Evolutionary conservation across 345 rosid species (phyloP), one percentile per base, ranked within the genome.

Genomic region (Raphanus sativus): DNA sequence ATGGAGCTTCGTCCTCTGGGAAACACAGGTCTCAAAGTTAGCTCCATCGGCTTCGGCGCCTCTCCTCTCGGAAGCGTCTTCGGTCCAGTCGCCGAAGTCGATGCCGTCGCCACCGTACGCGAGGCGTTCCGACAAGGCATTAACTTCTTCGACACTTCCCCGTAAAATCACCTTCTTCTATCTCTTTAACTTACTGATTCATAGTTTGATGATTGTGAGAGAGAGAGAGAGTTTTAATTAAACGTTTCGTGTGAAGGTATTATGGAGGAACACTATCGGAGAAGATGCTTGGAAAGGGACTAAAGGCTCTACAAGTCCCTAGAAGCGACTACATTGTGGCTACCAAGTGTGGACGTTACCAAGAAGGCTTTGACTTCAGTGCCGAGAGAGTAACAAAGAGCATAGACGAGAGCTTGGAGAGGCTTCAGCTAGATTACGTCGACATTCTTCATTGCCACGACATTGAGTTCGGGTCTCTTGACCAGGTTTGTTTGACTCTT

Each of bases 121-220:
- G 85, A 86, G 54, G 97, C 99, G 69, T 91, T 92, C 80, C 87
- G 85, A 45, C 86, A 85, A 30, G 94, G 97, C 75, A 92, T 92
- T 81, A 95, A 95, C 84, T 95, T 95, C 89, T 95, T 92, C 82
- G 97, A 95, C 80, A 95, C 99, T 79, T 95, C 97, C 12, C 99
- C 99, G 99, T 95, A 34, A 34, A 87, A 24, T 36, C 76, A 36
- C 77, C 77, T 69, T 66, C 17, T 29, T 70, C 58, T 36, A 2
- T n/a, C 7, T 56, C 64, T 73, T 33, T 52, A 50, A 50, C 38
- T 75, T 38, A 5, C 36, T 11, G 29, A 48, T 69, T 62, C 67
- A 15, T 2, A 62, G 15, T 24, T 28, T n/a, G 50, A 40, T 59
- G 9, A 33, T 67, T 12, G 4, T 45, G 73, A 29, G 6, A 25